Evolutionary conservation across 2,329 filamentous ascomycete genomes (phyloP).

Genomic region (Thielaviopsis ethacetica): DNA sequence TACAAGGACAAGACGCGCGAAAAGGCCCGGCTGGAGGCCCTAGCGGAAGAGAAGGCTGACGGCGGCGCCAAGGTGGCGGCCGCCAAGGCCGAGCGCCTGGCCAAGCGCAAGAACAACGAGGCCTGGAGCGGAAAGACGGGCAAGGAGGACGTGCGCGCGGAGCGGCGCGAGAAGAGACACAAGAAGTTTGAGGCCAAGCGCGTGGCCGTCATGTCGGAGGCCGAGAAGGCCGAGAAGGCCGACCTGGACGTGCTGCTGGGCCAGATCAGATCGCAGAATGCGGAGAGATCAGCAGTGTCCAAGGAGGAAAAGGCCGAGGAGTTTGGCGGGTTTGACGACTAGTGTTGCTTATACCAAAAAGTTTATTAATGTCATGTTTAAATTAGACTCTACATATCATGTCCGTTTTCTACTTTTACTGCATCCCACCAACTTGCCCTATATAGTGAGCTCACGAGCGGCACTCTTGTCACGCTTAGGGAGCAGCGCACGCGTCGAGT

Average conservation of each 20-base stretch:
- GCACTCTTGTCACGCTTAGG: slow-evolving; percentile 4
- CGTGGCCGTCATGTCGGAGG: slow-evolving; percentile 50
- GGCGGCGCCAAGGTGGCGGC: slow-evolving; percentile 22
- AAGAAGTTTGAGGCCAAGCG: slow-evolving; percentile 47
- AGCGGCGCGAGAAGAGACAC: slow-evolving; percentile 47
- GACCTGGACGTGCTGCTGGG: slow-evolving; percentile 49
- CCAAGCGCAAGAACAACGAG: slow-evolving; percentile 45
- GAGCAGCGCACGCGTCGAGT: slow-evolving; percentile 9
- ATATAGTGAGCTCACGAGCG: not conserved
- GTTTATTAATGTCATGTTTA: not conserved
- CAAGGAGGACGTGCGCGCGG: slow-evolving; percentile 43
- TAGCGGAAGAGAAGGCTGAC: slow-evolving; percentile 33
- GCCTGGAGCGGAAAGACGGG: slow-evolving; percentile 61
- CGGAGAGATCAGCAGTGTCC: slow-evolving; percentile 19
- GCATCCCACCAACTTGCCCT: not conserved
- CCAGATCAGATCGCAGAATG: slow-evolving; percentile 43
- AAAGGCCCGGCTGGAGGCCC: slow-evolving; percentile 40
- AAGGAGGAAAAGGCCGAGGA: slow-evolving; percentile 28
- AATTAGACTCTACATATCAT: not conserved
- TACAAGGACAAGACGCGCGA: slow-evolving; percentile 62
- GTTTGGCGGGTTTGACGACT: slow-evolving; percentile 44
- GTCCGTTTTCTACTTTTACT: not conserved
- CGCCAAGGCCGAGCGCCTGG: slow-evolving; percentile 22
- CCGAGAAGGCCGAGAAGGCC: slow-evolving; percentile 45
- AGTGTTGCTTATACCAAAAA: not conserved